These are phyloP conservation scores for Acanthamoeba royreba DNA, from an alignment of 208 protist genomes.

Conservation along the genomic window DNA sequence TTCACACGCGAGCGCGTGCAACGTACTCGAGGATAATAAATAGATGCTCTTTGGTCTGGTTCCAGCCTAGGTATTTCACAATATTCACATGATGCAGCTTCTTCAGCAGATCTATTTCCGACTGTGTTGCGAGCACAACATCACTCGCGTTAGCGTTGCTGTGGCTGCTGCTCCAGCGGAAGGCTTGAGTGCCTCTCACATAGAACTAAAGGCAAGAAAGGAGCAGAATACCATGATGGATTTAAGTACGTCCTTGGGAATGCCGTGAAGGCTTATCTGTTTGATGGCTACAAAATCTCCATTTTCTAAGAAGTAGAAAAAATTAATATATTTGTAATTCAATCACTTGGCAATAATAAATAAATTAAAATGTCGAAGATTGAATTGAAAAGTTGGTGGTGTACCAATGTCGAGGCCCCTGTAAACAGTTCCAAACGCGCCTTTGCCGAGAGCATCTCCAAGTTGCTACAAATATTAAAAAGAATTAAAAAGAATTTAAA, in stretches of 20 bases:
- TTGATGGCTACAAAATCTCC: slow-evolving; percentile 82
- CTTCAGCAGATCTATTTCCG: slow-evolving; percentile 78
- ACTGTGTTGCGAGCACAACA: too few relatives aligned
- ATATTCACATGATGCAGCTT: slow-evolving; percentile 81
- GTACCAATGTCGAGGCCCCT: not conserved
- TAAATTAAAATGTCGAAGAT: too few relatives aligned
- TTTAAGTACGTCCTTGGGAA: slow-evolving; percentile 59
- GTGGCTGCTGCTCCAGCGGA: too few relatives aligned
- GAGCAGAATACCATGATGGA: slow-evolving; percentile 46
- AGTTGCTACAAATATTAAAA: slow-evolving; percentile 42
- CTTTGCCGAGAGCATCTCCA: slow-evolving; percentile 5
- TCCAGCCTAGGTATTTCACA: slow-evolving; percentile 83
- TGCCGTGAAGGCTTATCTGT: slow-evolving; percentile 59
- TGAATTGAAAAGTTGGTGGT: too few relatives aligned
- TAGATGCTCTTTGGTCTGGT: slow-evolving; percentile 74
- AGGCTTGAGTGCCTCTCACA: too few relatives aligned
- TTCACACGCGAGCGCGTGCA: not conserved
- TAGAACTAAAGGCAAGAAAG: too few relatives aligned
- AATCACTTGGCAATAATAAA: too few relatives aligned
- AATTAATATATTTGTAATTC: too few relatives aligned
- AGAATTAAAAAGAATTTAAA: not conserved
- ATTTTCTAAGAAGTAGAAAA: slow-evolving; percentile 49
- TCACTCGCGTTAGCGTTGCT: too few relatives aligned
- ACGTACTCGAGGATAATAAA: slow-evolving; percentile 61
- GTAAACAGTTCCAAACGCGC: slow-evolving; percentile 10